These are phyloP conservation scores for Metarhizium robertsii DNA, from an alignment of 2,329 filamentous ascomycete genomes.

Conservation along the genomic window DNA sequence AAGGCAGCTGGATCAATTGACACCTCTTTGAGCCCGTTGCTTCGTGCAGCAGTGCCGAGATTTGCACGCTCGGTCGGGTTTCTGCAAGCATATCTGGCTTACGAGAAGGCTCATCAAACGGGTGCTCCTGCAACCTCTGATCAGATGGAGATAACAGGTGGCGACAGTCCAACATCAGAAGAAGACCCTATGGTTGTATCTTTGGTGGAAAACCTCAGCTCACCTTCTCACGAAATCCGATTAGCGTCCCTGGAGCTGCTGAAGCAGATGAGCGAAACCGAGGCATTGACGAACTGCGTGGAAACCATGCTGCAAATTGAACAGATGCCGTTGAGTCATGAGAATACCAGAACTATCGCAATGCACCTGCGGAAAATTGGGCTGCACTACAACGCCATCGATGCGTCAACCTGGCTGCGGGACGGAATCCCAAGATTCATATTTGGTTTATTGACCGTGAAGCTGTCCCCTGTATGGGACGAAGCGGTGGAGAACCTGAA, in stretches of 20 bases:
- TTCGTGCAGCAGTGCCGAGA: slow-evolving; percentile 56
- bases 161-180: slow-evolving; percentile 33
- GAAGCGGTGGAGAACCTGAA: slow-evolving; percentile 70
- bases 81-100: slow-evolving; percentile 51
- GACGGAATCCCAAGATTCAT: slow-evolving; percentile 71
- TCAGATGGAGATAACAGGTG: slow-evolving; percentile 24
- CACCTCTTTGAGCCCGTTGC: slow-evolving; percentile 49
- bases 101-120: slow-evolving; percentile 31
- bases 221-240: slow-evolving; percentile 65
- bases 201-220: slow-evolving; percentile 64
- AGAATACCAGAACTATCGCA: slow-evolving; percentile 66
- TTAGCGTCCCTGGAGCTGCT: slow-evolving; percentile 66
- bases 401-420: slow-evolving; percentile 54
- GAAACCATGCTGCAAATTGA: slow-evolving; percentile 67
- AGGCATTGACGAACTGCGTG: slow-evolving; percentile 17
- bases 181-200: slow-evolving; percentile 53
- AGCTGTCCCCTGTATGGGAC: slow-evolving; percentile 79
- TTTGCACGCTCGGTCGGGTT: slow-evolving; percentile 60
- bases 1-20: slow-evolving; percentile 50
- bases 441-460: slow-evolving; percentile 82
- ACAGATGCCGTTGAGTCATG: slow-evolving; percentile 65
- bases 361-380: slow-evolving; percentile 80
- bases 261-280: slow-evolving; percentile 37
- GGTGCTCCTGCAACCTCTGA: slow-evolving; percentile 7
- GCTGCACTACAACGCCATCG: slow-evolving; percentile 49